Percentiles rank a stretch among this genome's conserved stretches.
Conservation (phyloP, 1,284 basidiomycete genomes). For the Trametes hirsuta region DNA sequence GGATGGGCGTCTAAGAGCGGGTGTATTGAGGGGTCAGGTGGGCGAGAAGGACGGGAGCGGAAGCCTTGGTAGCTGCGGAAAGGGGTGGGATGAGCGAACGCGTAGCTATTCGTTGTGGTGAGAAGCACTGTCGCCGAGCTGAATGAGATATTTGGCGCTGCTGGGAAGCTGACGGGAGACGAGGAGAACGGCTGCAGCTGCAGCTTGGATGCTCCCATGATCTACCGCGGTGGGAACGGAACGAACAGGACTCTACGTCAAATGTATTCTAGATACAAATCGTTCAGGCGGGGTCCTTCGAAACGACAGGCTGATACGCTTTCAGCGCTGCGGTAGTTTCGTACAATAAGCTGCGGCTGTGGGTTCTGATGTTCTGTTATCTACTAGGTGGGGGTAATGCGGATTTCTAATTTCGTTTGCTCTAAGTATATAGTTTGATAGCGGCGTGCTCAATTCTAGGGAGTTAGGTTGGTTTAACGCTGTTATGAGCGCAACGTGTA, state of each 20-base stretch:
- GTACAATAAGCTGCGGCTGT: too few species aligned
- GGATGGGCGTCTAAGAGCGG: background rate
- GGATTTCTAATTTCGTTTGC: too few species aligned
- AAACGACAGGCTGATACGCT: too few species aligned
- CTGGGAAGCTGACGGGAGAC: background rate
- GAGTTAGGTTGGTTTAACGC: background rate
- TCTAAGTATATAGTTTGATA: background rate
- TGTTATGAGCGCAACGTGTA: background rate
- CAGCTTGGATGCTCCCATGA: background rate
- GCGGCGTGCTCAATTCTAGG: slow-evolving; percentile 9
- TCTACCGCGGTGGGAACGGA: background rate
- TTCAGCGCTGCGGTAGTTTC: too few species aligned
- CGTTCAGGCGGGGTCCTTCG: too few species aligned
- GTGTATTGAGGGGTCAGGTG: background rate
- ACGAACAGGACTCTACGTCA: background rate
- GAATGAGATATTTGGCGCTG: too few species aligned
- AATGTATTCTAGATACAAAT: background rate
- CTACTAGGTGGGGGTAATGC: too few species aligned
- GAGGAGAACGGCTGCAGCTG: background rate
- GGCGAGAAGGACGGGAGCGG: background rate
- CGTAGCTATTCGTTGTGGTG: too few species aligned
- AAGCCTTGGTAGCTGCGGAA: background rate
- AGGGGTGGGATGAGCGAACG: background rate
- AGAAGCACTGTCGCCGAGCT: too few species aligned
- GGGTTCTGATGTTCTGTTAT: too few species aligned